Evolutionary conservation across 768 basidiomycete genomes (phyloP), one percentile per base, ranked within the genome.

Genomic region (Agaricus sinodeliciosus): DNA sequence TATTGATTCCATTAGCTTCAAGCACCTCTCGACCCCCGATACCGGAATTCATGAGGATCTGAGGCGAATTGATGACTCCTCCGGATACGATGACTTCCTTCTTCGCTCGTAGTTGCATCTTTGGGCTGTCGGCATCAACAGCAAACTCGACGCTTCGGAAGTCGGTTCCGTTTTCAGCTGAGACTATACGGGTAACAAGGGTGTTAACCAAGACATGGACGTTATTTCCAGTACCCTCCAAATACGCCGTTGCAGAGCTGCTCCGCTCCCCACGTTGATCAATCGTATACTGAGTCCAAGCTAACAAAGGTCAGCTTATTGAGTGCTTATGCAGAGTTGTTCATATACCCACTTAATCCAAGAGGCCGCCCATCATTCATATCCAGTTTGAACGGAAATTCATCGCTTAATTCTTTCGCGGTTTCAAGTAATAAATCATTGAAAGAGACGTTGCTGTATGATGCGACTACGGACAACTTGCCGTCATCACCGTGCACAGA

Each of bases 31-130:
- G 45, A n/a, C 58, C 49, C 4, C 65, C 65, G 40, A 67, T 67
- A 36, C 63, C 63, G 13, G 63, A 64, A 13, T 58, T 43, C 35
- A 63, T 49, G 4, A 64, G 47, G 15, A 67, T 55, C 2, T 62
- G 57, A 0, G 67, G 63, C 1, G 65, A 66, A 4, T 61, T 64
- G 46, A 68, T 60, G 11, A 61, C 58, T n/a, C 69, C 69, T 9
- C 67, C 67, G 6, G 67, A 63, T 2, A 70, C 55, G 19, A 70
- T 64, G 19, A 70, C 60, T 44, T 70, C 68, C 35, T 64, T 67
- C 0, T 48, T 57, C 3, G 67, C 67, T 1, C 52, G 58, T 5
- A 65, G 15, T 12, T 16, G 31, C 7, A 11, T 54, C 6, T 34
- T 49, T 19, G 34, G 13, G 50, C 57, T 50, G 13, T 44, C 31